These are phyloP conservation scores for Chlorella ohadii DNA, from an alignment of 139 green algal genomes.

Conservation along the genomic window DNA sequence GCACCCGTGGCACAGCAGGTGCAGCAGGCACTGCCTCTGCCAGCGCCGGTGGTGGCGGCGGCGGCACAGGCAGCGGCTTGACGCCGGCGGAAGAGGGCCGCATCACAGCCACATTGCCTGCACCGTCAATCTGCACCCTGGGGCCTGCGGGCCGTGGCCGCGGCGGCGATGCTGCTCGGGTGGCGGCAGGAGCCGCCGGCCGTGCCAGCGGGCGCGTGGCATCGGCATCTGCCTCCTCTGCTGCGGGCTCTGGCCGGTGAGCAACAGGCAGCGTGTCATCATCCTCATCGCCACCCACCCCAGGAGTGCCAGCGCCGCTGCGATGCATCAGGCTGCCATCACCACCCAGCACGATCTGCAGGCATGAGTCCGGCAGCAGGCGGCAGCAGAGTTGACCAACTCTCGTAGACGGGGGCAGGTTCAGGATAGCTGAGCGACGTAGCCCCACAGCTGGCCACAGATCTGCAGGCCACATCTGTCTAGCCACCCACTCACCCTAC, in stretches of 20 bases:
- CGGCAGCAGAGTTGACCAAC: too few relatives aligned
- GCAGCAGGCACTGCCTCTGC: neutral
- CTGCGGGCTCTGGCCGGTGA: neutral
- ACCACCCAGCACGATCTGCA: constrained; percentile 25
- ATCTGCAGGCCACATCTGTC: too few relatives aligned
- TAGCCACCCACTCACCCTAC: too few relatives aligned
- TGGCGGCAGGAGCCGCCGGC: neutral
- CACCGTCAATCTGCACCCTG: constrained; percentile 34
- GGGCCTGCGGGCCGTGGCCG: neutral
- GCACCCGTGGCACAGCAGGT: neutral
- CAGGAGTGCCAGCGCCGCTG: neutral
- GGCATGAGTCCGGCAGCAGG: too few relatives aligned
- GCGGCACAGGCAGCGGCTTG: constrained; percentile 39
- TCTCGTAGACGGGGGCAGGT: too few relatives aligned
- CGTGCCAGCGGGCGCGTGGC: constrained; percentile 28
- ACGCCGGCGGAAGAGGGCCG: neutral
- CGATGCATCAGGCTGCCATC: constrained; percentile 30
- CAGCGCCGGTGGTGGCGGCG: constrained; percentile 35
- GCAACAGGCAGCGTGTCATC: constrained; percentile 29
- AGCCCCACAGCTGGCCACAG: too few relatives aligned
- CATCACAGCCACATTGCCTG: constrained; percentile 23
- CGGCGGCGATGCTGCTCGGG: neutral
- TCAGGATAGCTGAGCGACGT: too few relatives aligned
- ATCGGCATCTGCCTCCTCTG: constrained; percentile 18
- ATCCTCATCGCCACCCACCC: neutral